Evolutionary conservation across 2,329 filamentous ascomycete species (phyloP).

Genomic region (Hypocreales sp.): DNA sequence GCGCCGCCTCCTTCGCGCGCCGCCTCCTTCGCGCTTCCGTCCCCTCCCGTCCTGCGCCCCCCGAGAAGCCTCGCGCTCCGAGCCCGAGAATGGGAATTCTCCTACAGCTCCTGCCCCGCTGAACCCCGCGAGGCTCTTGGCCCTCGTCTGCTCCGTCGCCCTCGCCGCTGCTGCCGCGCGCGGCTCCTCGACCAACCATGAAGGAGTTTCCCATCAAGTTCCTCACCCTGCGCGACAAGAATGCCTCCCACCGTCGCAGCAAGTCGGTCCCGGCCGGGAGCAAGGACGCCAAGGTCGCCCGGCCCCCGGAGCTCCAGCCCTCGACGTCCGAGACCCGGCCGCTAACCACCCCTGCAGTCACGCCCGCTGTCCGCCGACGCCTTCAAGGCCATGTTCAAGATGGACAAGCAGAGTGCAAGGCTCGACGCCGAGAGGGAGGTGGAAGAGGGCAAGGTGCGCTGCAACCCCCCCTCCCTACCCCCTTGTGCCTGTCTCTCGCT

Average conservation of each 20-base stretch:
- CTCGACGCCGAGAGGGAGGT: conserved; percentile 33
- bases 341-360: conserved; percentile 27
- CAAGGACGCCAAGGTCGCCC: conserved; percentile 31
- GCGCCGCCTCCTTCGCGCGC: too few relatives aligned
- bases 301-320: too few relatives aligned
- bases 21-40: too few relatives aligned
- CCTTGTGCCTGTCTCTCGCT: background rate
- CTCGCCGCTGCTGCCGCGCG: background rate
- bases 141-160: conserved; percentile 1
- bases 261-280: conserved; percentile 37
- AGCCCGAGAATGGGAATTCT: conserved; percentile 15
- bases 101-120: conserved; percentile 15
- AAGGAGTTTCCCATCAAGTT: conserved; percentile 47
- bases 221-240: conserved; percentile 55
- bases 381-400: conserved; percentile 50
- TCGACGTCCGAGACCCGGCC: too few relatives aligned
- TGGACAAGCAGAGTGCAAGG: conserved; percentile 34
- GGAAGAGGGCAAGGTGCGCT: conserved; percentile 21
- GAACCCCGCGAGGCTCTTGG: conserved; percentile 11
- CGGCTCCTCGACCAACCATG: conserved; percentile 30
- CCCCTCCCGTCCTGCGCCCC: too few relatives aligned
- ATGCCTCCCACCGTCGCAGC: conserved; percentile 33
- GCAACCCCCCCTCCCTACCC: too few relatives aligned
- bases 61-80: background rate
- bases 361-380: conserved; percentile 38